These are phyloP conservation scores for Talaromyces liani DNA, from an alignment of 495 filamentous ascomycete species.

Conservation along the genomic window DNA sequence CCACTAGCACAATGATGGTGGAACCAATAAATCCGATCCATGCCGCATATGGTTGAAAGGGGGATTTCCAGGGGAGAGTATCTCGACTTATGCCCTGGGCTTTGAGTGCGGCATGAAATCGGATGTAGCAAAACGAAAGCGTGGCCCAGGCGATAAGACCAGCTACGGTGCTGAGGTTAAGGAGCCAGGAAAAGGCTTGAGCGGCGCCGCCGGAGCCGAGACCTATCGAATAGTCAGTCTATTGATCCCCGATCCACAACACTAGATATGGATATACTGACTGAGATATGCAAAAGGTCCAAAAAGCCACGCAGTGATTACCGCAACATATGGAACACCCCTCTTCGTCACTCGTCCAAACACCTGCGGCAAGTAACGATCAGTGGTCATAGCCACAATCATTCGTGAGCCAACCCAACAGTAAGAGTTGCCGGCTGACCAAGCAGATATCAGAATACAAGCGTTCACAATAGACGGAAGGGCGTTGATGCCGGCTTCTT, in stretches of 20 bases:
- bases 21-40: slow-evolving; percentile 59
- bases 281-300: slow-evolving; percentile 72
- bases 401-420: slow-evolving; percentile 74
- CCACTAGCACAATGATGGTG: slow-evolving; percentile 55
- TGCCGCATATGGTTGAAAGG: slow-evolving; percentile 51
- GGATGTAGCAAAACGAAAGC: slow-evolving; percentile 51
- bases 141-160: slow-evolving; percentile 62
- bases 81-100: slow-evolving; percentile 49
- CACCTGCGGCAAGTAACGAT: slow-evolving; percentile 54
- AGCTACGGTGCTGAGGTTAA: slow-evolving; percentile 59
- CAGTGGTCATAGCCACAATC: slow-evolving; percentile 59
- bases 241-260: no score
- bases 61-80: slow-evolving; percentile 50
- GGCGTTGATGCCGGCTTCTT: slow-evolving; percentile 53
- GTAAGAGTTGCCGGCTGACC: slow-evolving; percentile 70
- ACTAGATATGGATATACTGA: slow-evolving; percentile 31
- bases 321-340: slow-evolving; percentile 30
- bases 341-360: slow-evolving; percentile 34
- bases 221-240: slow-evolving; percentile 48
- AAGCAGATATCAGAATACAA: slow-evolving; percentile 58
- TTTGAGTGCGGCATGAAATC: slow-evolving; percentile 52
- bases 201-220: slow-evolving; percentile 52
- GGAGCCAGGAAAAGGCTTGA: slow-evolving; percentile 50
- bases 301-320: slow-evolving; percentile 46
- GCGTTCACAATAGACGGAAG: slow-evolving; percentile 73